These are phyloP conservation scores for Sporothrix phasma DNA, from an alignment of 2,329 filamentous ascomycete species.

Conservation along the genomic window DNA sequence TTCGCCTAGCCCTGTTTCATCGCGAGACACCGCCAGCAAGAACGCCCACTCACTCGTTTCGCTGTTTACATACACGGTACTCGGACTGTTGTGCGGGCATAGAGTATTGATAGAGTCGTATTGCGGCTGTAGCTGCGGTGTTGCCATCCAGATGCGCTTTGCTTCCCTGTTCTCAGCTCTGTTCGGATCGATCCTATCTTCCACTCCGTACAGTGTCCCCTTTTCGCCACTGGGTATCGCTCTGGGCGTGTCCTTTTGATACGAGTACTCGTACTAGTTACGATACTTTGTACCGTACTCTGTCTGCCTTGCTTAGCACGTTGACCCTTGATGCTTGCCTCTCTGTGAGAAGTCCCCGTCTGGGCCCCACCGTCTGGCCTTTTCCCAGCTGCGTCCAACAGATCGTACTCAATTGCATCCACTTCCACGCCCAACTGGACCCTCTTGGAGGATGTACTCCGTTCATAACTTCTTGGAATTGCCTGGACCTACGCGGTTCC, in stretches of 20 bases:
- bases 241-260: too few relatives aligned
- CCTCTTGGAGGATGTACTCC: not conserved
- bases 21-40: not conserved
- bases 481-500: not conserved
- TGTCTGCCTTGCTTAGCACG: not conserved
- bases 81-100: too few relatives aligned
- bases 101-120: too few relatives aligned
- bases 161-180: not conserved
- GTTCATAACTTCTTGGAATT: not conserved
- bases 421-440: not conserved
- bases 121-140: not conserved
- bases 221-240: too few relatives aligned
- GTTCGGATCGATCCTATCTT: not conserved
- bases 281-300: too few relatives aligned
- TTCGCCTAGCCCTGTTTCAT: slow-evolving; percentile 5
- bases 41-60: not conserved
- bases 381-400: not conserved
- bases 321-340: not conserved
- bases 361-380: not conserved
- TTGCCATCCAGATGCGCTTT: too few relatives aligned
- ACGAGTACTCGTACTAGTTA: too few relatives aligned
- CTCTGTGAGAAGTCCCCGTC: not conserved
- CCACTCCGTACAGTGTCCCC: too few relatives aligned
- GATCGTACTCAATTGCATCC: not conserved
- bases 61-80: too few relatives aligned